A percentile compares a stretch with the other conserved stretches of the same genome.
These are phyloP conservation scores for Saxophila tyrrhenica DNA, from an alignment of 495 filamentous ascomycete genomes.

Conservation along the genomic window DNA sequence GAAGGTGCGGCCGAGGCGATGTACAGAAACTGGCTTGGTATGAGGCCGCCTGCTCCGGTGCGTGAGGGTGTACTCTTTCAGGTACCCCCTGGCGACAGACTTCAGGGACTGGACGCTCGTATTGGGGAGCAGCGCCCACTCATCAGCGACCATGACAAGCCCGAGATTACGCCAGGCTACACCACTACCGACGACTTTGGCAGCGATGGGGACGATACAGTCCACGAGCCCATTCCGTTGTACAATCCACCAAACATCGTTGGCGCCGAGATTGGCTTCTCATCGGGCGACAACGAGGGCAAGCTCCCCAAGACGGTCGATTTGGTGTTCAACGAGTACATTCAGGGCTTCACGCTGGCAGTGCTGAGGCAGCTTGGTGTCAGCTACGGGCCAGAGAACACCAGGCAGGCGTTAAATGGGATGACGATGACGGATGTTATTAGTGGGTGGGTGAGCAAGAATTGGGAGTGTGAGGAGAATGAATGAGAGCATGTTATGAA, in stretches of 20 bases:
- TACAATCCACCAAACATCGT: constrained; percentile 76
- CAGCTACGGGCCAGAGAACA: constrained; percentile 46
- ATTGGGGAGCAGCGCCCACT: background rate
- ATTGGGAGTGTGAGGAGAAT: constrained; percentile 47
- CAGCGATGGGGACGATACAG: constrained; percentile 79
- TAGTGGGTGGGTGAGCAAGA: constrained; percentile 60
- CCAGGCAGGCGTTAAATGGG: constrained; percentile 52
- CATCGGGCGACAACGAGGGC: constrained; percentile 4
- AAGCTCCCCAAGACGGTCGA: constrained; percentile 61
- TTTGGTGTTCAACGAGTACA: constrained; percentile 83
- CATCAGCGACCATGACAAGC: background rate
- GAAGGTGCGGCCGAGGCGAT: background rate
- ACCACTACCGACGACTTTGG: constrained; percentile 80
- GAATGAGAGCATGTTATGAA: too few species aligned
- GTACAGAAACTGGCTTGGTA: background rate
- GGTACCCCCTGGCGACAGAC: background rate
- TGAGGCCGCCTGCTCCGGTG: background rate
- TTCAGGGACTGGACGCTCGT: background rate
- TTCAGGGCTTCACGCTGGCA: constrained; percentile 63
- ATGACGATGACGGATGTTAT: constrained; percentile 63
- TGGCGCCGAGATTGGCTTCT: constrained; percentile 49
- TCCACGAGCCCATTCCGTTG: constrained; percentile 63
- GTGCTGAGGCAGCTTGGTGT: constrained; percentile 60
- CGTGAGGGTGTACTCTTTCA: background rate
- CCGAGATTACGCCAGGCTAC: constrained; percentile 50